Base-by-base conservation (phyloP, 495 filamentous ascomycete genomes). In the Penicillium maclennaniae region DNA sequence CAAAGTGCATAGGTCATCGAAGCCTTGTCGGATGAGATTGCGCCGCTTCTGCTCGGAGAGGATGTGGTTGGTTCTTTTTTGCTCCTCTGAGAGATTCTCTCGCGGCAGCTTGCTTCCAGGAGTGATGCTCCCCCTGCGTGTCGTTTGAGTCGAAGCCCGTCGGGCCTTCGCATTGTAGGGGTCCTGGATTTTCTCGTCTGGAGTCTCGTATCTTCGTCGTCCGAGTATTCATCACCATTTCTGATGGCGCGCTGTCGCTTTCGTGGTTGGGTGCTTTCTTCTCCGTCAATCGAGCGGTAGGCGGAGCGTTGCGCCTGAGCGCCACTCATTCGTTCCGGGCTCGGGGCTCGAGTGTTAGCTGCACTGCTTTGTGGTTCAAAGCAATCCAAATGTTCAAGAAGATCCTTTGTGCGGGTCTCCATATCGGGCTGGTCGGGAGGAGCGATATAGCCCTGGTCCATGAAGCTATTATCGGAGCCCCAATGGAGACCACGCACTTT, bases 41-140 rank as follows among this genome's bases (percentile, higher is more conserved):
- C 91, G 79, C 40, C 91, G 82, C 65, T 91, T 92, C 68, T 93
- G 87, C 67, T 97, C 91, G 34, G 90, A 95, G 45, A 82, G 77
- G 59, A 95, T 95, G 66, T 96, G 91, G 55, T 96, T 95, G 54
- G 83, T 83, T 38, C 89, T 76, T 70, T 93, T 95, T 66, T 96
- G 86, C 49, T 87, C 85, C 53, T 91, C 88, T 0, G 85, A 85
- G 25, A 96, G 77, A 58, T 92, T 92, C 66, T 91, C 86, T 20
- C 90, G 81, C 1, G 77, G 65, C 2, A 72, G 26, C 67, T 85
- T 89, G 43, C 61, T 56, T 23, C 60, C 61, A 34, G 63, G 60
- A 9, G 59, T 67, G 1, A 65, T 31, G 43, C 66, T 65, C 10
- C 64, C 54, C 53, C 71, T 75, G 31, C 66, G 60, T 14, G 63